These are phyloP conservation scores for Tulasnella sp. DNA, from an alignment of 768 basidiomycete species.

Conservation along the genomic window DNA sequence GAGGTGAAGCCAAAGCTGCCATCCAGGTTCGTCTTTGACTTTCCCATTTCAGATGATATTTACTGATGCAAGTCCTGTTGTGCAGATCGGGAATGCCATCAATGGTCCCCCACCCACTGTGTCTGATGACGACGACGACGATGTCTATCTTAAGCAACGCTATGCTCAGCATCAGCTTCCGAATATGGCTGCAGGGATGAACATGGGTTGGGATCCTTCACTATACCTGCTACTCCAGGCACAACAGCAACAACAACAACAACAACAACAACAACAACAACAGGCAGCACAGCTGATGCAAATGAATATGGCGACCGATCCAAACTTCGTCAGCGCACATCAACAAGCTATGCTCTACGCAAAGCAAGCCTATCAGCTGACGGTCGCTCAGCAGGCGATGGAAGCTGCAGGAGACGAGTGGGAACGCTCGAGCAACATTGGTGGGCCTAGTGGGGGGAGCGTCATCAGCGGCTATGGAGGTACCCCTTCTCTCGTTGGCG, in stretches of 20 bases:
- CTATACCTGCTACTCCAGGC: constrained; percentile 2
- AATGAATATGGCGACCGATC: constrained; percentile 30
- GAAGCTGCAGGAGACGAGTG: constrained; percentile 82
- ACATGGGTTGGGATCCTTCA: constrained; percentile 20
- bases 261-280: not conserved
- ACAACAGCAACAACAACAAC: not conserved
- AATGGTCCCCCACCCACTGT: constrained; percentile 61
- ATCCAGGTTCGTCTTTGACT: constrained; percentile 54
- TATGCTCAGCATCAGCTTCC: constrained; percentile 25
- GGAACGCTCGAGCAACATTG: constrained; percentile 61
- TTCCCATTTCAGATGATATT: constrained; percentile 5
- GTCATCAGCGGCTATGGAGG: constrained; percentile 25
- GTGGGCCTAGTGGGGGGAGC: constrained; percentile 31
- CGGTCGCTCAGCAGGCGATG: constrained; percentile 84
- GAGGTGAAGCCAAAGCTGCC: constrained; percentile 75
- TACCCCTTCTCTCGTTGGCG: constrained; percentile 23
- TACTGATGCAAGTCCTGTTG: not conserved
- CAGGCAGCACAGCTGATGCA: constrained; percentile 16
- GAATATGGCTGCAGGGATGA: constrained; percentile 37
- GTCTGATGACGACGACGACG: constrained; percentile 29
- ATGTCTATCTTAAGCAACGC: constrained; percentile 21
- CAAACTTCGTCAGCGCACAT: constrained; percentile 56
- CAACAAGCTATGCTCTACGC: constrained; percentile 80
- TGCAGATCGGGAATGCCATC: constrained; percentile 75
- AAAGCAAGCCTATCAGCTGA: constrained; percentile 83